These are phyloP conservation scores for Fusarium sp. DNA, from an alignment of 2,329 filamentous ascomycete species.

Conservation along the genomic window DNA sequence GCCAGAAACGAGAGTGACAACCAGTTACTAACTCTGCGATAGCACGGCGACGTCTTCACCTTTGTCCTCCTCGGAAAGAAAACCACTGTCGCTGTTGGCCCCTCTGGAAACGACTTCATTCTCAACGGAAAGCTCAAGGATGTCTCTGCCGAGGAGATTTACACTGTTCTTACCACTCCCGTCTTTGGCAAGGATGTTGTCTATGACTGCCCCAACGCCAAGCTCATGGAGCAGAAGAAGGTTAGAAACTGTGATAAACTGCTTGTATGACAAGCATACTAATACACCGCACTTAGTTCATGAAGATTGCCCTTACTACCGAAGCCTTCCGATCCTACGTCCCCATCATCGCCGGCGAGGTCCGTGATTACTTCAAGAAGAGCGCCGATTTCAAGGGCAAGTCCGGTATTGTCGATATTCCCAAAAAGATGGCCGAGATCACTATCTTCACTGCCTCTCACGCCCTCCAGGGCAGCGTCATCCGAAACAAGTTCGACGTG, in stretches of 20 bases:
- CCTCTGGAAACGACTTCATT: slow-evolving; percentile 89
- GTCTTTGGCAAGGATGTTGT: slow-evolving; percentile 88
- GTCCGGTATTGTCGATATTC: slow-evolving; percentile 78
- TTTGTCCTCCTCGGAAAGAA: slow-evolving; percentile 90
- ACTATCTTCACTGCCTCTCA: slow-evolving; percentile 92
- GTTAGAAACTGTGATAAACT: slow-evolving; percentile 58
- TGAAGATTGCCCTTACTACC: slow-evolving; percentile 83
- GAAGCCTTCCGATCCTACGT: slow-evolving; percentile 82
- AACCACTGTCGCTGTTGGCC: slow-evolving; percentile 86
- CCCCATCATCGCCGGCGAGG: slow-evolving; percentile 80
- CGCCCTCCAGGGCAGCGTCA: slow-evolving; percentile 85
- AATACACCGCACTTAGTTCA: slow-evolving; percentile 68
- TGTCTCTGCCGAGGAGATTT: slow-evolving; percentile 91
- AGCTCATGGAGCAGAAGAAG: slow-evolving; percentile 97
- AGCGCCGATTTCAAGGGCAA: slow-evolving; percentile 75
- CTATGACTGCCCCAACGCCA: slow-evolving; percentile 90
- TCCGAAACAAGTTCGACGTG: slow-evolving; percentile 83
- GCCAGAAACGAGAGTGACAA: slow-evolving; percentile 8
- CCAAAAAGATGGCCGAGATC: slow-evolving; percentile 83
- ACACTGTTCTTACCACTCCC: slow-evolving; percentile 78
- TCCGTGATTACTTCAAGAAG: slow-evolving; percentile 78
- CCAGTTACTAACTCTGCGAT: slow-evolving; percentile 24
- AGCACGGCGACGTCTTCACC: slow-evolving; percentile 92
- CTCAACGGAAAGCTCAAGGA: slow-evolving; percentile 92
- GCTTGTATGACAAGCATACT: slow-evolving; percentile 16